Base-by-base conservation (phyloP, 2,329 filamentous ascomycete genomes). In the Neopestalotiopsis sp. region DNA sequence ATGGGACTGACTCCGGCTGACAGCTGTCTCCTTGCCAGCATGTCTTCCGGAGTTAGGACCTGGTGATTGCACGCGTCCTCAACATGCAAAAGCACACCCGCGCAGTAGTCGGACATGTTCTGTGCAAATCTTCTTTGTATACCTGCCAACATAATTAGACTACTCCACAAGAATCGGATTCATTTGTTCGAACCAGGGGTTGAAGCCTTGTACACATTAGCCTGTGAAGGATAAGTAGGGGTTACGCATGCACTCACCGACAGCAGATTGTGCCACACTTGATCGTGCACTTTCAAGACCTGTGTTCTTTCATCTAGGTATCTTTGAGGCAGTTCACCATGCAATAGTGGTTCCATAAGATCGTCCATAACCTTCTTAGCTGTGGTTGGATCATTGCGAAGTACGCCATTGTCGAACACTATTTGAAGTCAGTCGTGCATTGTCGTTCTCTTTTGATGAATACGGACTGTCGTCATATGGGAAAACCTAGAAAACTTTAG, bases 1-100 rank as follows among this genome's bases (percentile, higher is more conserved):
- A 72, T 38, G 4, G 70, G 70, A 17, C 49, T 67, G 17, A 68
- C 70, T 3, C 68, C 71, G 1, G 67, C 66, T 3, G 71, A 70
- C 6, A 69, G 32, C 42, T 69, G 70, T 24, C 71, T 64, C 38
- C 10, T 67, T 30, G 49, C 49, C 12, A 71, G n/a, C 66, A 72
- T 66, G n/a, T 69, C 66, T 28, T 72, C 70, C 1, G 68, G 69
- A 1, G 61, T 70, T 4, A 30, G 30, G 5, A 56, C 5, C 14
- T 49, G 49, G n/a, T 67, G 20, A 17, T 24, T 17, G 6, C 69
- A 68, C 20, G 64, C 20, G 32, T 70, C 68, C 34, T 69, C 61
- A 24, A 71, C 70, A 0, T 72, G 70, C 20, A 70, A 59, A 5
- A 71, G 59, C 0, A 9, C 28, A 2, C 34, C 28, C 13, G 24